Conservation (phyloP, 176 grass and related monocot genomes). For the Paspalum notatum region DNA sequence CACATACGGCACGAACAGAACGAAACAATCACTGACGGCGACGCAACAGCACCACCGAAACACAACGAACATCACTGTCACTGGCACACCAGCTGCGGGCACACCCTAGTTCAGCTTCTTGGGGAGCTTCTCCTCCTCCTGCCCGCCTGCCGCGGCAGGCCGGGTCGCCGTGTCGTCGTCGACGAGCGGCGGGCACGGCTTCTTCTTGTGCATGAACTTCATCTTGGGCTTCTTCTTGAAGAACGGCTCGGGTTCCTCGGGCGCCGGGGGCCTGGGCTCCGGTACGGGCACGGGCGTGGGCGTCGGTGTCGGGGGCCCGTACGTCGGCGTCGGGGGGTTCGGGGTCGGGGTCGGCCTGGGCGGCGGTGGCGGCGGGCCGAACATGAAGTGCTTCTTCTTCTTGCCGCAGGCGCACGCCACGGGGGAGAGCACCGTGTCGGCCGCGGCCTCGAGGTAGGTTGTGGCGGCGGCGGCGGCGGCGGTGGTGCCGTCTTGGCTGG, state of each 20-base stretch:
- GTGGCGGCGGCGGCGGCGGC: neutral
- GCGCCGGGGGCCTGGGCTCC: slow-evolving; percentile 35
- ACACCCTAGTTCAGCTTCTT: slow-evolving; percentile 24
- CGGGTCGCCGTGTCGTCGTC: slow-evolving; percentile 30
- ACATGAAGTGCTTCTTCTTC: slow-evolving; percentile 62
- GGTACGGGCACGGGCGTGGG: slow-evolving; percentile 19
- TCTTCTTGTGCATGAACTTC: slow-evolving; percentile 65
- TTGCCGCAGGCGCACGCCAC: slow-evolving; percentile 55
- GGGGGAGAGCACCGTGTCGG: slow-evolving; percentile 24
- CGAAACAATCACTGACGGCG: slow-evolving; percentile 17
- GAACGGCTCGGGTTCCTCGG: slow-evolving; percentile 49
- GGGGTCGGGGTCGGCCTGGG: slow-evolving; percentile 31
- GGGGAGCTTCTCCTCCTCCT: neutral
- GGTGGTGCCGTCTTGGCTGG: neutral
- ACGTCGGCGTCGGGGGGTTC: slow-evolving; percentile 37
- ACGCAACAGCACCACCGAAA: neutral
- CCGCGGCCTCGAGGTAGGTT: slow-evolving; percentile 41
- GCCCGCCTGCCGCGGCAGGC: neutral
- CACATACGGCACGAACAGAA: neutral
- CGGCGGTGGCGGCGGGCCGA: slow-evolving; percentile 49
- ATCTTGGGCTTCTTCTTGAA: slow-evolving; percentile 59
- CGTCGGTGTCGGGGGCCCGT: slow-evolving; percentile 23
- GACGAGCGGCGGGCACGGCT: slow-evolving; percentile 58
- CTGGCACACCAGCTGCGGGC: neutral
- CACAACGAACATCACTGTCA: neutral